Evolutionary conservation across 176 grass and related monocot genomes (phyloP).

Genomic region (barley (Hordeum vulgare)): MorexV3_pseudomolecules_assembly NC_058518.1:489941001-489941500

Average conservation of each 20-base stretch:
- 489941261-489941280: background rate
- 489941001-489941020: conserved; percentile 51
- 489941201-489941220: conserved; percentile 89
- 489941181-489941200: conserved; percentile 94
- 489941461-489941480: background rate
- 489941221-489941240: conserved; percentile 81
- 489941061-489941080: background rate
- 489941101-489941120: background rate
- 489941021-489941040: background rate
- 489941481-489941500: too few species aligned
- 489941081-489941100: background rate
- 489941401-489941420: conserved; percentile 53
- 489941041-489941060: background rate
- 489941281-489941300: background rate
- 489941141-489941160: background rate
- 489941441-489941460: background rate
- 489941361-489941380: conserved; percentile 65
- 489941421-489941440: background rate
- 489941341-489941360: conserved; percentile 70
- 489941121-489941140: background rate
- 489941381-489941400: conserved; percentile 73
- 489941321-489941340: background rate
- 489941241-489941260: background rate
- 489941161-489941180: conserved; percentile 29
- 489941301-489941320: background rate